Base-by-base conservation (phyloP, 2,329 filamentous ascomycete genomes). In the Trichoderma harzianum region DNA sequence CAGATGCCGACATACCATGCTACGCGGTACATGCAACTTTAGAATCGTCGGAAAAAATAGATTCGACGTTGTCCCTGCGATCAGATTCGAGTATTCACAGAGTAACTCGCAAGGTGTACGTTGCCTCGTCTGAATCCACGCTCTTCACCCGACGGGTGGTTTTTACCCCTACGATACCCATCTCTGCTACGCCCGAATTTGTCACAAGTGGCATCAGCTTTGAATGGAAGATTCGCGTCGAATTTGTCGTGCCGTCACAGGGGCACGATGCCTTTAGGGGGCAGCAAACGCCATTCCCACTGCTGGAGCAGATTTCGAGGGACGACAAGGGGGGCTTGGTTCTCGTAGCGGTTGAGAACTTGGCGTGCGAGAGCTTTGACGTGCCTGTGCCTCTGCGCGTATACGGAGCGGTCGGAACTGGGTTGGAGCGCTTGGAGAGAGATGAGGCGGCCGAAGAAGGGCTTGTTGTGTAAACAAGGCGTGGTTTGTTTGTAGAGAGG, bases 281-380 rank as follows among this genome's bases (percentile, higher is more conserved):
- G n/a, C 58, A 67, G 12, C 75, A 73, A 36, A 73, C 70, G 21
- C 73, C 75, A 16, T 81, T 79, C 55, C 86, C 87, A 5, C 81
- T 97, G n/a, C 82, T 97, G 53, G 95, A 97, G 79, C 89, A 93
- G 76, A 88, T 96, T 12, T 91, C 91, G 7, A 88, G 89, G 65
- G 94, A 97, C 78, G 93, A 97, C 75, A 86, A 93, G 55, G 93
- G 93, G 2, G 88, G 91, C 1, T 81, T 88, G 28, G 88, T 96
- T 16, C 85, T 95, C 66, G 93, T 94, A 18, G 93, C 93, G 0
- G 89, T 92, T 65, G 93, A 97, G 83, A 90, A 90, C 74, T 78
- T 97, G 66, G 87, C 90, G 10, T 95, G 93, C 76, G 94, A 97
- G 83, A 97, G 93, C 77, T 97, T 97, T 81, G 94, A 97, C 81